Base-by-base conservation (phyloP, 2,329 filamentous ascomycete genomes). In the Ophiostoma tasmaniense region DNA sequence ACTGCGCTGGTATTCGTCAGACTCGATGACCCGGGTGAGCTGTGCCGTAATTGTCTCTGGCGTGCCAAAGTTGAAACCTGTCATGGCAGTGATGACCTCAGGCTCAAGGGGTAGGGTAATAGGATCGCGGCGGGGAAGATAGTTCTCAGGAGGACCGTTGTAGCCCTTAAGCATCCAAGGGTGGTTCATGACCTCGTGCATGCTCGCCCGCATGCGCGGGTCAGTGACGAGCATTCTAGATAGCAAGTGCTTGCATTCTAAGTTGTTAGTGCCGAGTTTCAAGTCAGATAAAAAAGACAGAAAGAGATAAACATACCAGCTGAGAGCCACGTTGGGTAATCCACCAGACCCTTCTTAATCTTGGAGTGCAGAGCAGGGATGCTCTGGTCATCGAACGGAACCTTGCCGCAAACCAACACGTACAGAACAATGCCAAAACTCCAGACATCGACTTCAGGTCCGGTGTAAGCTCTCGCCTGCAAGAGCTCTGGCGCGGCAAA, bases 341-440 rank as follows among this genome's bases (percentile, higher is more conserved):
- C 95, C 22, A 98, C 95, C 66, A 91, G 81, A 45, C 95, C 95
- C 77, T 96, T 96, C 82, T 99, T 99, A 79, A 99, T 99, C 81
- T 99, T 99, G 70, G 94, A 93, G 80, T 99, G 95, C 66, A 99
- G 83, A 72, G 96, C 93, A 45, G 94, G 95, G 93, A 99, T 99
- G 81, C 93, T 97, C 80, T 99, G 95, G 76, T 99, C 95, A 77
- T 99, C 95, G 76, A 99, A 99, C 0, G 95, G 95, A 3, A 99
- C 95, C 79, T 98, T 98, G 67, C 95, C 95, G 76, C 95, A 98
- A 3, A 98, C 95, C 71, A 99, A 80, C 70, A 99, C 95, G 75
- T 98, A 99, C 17, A 99, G 85, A 14, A 99, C 95, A 74, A 99
- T 97, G 28, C 95, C 95, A 79, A 98, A 98, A 80, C 95, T 98